Base-by-base conservation (phyloP, 345 rosid genomes). In the Gossypium australe region DNA sequence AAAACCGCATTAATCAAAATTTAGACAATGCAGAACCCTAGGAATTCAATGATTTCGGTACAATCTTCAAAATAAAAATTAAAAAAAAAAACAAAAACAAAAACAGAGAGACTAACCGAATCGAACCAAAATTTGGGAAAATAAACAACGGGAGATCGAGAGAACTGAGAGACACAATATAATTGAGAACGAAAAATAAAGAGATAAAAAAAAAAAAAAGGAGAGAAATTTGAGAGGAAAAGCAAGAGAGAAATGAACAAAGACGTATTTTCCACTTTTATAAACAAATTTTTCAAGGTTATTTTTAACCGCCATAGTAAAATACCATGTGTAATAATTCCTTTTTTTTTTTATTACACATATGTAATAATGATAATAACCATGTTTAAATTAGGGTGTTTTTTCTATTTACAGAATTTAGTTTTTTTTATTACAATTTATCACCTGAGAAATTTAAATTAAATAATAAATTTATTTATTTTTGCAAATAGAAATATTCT, bases 81-180 rank as follows among this genome's bases (percentile, higher is more conserved):
- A 9, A 65, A 44, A 52, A 52, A 2, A 25, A 27, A 27, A 27
- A 27, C 3, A 11, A 49, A 67, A 11, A 17, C 11, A 60, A 34
- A 62, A 18, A 17, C 34, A 14, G 2, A 53, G 9, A 66, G 49
- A 18, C 77, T 22, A 52, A 76, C 79, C 80, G n/a, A 53, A 44
- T 72, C 25, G 52, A 59, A 38, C 72, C 47, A 41, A 59, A 72
- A 72, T 59, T 67, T 56, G 71, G 58, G 66, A 49, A 20, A 38
- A 38, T 14, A 41, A 57, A 34, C 68, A 63, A 61, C 24, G 75
- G 64, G 60, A 75, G 76, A 81, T 51, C 48, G 43, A 71, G 71
- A 70, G 60, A 70, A 29, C 48, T n/a, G 61, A 52, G 47, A 69
- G 47, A 27, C 59, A 24, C 24, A 8, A 68, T 48, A 51, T 16